These are phyloP conservation scores for Claviceps lovelessii DNA, from an alignment of 2,329 filamentous ascomycete species.

Conservation along the genomic window DNA sequence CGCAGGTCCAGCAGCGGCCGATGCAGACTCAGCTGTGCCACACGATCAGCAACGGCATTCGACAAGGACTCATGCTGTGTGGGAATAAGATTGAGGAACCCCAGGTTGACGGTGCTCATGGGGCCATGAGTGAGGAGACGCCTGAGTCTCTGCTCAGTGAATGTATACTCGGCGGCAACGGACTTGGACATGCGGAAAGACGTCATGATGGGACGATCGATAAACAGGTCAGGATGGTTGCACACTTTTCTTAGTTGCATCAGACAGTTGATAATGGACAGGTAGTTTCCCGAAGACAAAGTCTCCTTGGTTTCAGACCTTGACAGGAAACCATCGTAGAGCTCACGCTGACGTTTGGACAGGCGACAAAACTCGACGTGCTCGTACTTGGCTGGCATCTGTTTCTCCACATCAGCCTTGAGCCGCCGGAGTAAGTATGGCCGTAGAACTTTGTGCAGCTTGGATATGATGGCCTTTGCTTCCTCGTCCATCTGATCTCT, in stretches of 20 bases:
- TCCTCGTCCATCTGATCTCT: constrained; percentile 90
- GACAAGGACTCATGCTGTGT: constrained; percentile 55
- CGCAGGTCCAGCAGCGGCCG: constrained; percentile 54
- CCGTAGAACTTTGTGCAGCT: constrained; percentile 84
- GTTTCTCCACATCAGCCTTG: constrained; percentile 95
- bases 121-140: constrained; percentile 47
- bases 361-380: constrained; percentile 91
- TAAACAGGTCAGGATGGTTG: constrained; percentile 94
- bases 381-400: constrained; percentile 97
- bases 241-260: constrained; percentile 97
- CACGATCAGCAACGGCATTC: constrained; percentile 34
- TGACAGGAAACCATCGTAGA: constrained; percentile 93
- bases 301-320: constrained; percentile 80
- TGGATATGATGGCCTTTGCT: constrained; percentile 77
- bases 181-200: constrained; percentile 86
- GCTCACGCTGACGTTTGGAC: constrained; percentile 84
- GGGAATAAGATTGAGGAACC: constrained; percentile 68
- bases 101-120: constrained; percentile 52
- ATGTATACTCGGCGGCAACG: constrained; percentile 57
- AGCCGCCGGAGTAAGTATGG: constrained; percentile 82
- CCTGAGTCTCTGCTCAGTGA: constrained; percentile 55
- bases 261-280: constrained; percentile 95
- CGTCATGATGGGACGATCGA: constrained; percentile 90
- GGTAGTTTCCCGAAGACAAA: constrained; percentile 81
- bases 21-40: constrained; percentile 55